Evolutionary conservation across 306 rosid genomes (phyloP).

Genomic region (Lablab purpureus): DNA sequence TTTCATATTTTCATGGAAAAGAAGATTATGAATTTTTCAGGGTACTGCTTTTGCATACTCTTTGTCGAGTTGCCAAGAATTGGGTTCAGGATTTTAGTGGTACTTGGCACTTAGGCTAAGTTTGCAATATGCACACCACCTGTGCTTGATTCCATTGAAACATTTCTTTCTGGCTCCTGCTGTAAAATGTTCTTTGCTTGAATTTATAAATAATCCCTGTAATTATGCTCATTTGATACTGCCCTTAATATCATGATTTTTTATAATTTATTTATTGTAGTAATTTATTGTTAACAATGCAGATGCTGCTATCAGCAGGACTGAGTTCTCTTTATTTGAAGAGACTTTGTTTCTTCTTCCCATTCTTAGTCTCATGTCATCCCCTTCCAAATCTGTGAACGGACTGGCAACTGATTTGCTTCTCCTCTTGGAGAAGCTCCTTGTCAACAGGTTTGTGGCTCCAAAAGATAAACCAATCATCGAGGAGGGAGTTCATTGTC

Average conservation of each 20-base stretch:
- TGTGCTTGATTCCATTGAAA: constrained; percentile 28
- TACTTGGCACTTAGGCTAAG: constrained; percentile 13
- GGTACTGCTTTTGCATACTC: constrained; percentile 31
- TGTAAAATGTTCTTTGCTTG: constrained; percentile 30
- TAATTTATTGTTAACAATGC: constrained; percentile 45
- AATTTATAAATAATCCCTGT: constrained; percentile 24
- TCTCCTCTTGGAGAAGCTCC: constrained; percentile 66
- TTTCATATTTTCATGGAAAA: constrained; percentile 17
- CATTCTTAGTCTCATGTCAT: constrained; percentile 80
- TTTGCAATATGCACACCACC: constrained; percentile 33
- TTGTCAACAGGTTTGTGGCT: constrained; percentile 54
- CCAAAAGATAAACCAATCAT: constrained; percentile 49
- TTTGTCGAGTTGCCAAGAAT: background rate
- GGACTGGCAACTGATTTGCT: constrained; percentile 78
- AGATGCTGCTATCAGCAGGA: constrained; percentile 60
- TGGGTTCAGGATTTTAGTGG: constrained; percentile 7
- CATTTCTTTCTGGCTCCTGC: constrained; percentile 15
- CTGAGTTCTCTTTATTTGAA: constrained; percentile 59
- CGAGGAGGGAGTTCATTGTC: constrained; percentile 54
- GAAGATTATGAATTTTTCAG: constrained; percentile 17
- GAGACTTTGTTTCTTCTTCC: constrained; percentile 88
- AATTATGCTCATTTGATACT: constrained; percentile 31
- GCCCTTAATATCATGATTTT: constrained; percentile 27
- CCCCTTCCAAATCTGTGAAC: constrained; percentile 84
- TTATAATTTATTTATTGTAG: constrained; percentile 19